Percentiles rank a stretch among this genome's conserved stretches.
Evolutionary conservation across 148 eudicot species (phyloP).

Genomic region (Persicaria maculosa): DNA sequence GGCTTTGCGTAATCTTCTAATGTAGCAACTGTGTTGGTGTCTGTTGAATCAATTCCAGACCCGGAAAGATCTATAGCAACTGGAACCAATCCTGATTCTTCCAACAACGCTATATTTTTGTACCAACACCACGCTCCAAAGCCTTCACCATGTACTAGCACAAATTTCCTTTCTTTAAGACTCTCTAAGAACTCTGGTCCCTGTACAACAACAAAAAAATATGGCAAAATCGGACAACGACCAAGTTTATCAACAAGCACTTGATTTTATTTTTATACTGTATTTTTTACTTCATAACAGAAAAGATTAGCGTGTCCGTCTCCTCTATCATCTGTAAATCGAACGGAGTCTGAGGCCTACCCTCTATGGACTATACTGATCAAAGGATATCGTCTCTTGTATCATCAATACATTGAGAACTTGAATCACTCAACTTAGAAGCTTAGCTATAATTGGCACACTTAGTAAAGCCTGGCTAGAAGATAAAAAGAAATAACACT

Average conservation of each 20-base stretch:
- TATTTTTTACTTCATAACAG: too few species aligned
- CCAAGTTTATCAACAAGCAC: background rate
- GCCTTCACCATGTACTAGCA: conserved; percentile 92
- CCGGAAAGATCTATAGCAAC: conserved; percentile 83
- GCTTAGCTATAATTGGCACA: background rate
- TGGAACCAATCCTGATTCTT: conserved; percentile 76
- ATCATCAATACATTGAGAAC: background rate
- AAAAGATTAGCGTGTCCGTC: too few species aligned
- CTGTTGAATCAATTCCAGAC: conserved; percentile 74
- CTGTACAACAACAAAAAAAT: conserved; percentile 24
- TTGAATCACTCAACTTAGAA: background rate
- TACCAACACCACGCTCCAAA: conserved; percentile 99
- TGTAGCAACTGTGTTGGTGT: conserved; percentile 50
- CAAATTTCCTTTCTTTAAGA: conserved; percentile 55
- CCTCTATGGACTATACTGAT: too few species aligned
- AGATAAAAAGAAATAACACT: too few species aligned
- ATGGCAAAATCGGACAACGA: background rate
- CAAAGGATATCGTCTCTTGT: too few species aligned
- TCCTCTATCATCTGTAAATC: too few species aligned
- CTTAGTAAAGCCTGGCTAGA: background rate
- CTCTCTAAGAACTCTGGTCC: conserved; percentile 59
- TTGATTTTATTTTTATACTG: background rate
- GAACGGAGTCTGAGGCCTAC: too few species aligned
- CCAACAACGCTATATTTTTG: conserved; percentile 80
- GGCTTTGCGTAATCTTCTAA: conserved; percentile 79